Evolutionary conservation across 495 filamentous ascomycete genomes (phyloP).

Genomic region (Rhypophila decipiens): DNA sequence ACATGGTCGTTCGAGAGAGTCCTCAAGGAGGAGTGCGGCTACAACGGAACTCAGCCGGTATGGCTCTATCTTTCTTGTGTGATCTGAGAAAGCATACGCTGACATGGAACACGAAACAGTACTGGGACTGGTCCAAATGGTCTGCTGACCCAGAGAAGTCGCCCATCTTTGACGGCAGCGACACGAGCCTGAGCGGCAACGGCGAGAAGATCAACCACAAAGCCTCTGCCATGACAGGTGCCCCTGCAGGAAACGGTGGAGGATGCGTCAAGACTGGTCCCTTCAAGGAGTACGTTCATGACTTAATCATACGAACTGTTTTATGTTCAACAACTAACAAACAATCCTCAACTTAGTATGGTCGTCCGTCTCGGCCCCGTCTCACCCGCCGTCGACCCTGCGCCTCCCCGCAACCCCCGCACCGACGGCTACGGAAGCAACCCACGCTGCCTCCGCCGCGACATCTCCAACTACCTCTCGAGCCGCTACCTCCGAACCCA

Average conservation of each 20-base stretch:
- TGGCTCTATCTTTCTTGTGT: neutral
- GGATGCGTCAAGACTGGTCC: constrained; percentile 60
- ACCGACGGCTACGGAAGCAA: constrained; percentile 40
- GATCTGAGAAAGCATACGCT: neutral
- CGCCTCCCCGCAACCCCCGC: constrained; percentile 28
- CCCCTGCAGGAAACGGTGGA: constrained; percentile 55
- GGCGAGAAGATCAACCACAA: constrained; percentile 38
- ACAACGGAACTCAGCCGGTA: constrained; percentile 43
- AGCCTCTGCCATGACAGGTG: constrained; percentile 19
- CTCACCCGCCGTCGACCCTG: constrained; percentile 27
- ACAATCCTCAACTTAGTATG: constrained; percentile 20
- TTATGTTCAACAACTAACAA: neutral
- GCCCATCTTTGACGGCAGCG: constrained; percentile 59
- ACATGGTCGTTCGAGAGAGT: constrained; percentile 57
- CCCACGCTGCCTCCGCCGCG: constrained; percentile 60
- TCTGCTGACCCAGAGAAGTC: constrained; percentile 46
- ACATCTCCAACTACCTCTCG: constrained; percentile 49
- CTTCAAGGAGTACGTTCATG: constrained; percentile 41
- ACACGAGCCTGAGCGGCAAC: constrained; percentile 56
- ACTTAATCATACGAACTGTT: neutral
- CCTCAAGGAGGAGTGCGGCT: constrained; percentile 62
- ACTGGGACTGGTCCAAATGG: constrained; percentile 61
- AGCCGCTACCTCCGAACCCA: constrained; percentile 41
- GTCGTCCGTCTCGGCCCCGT: constrained; percentile 49
- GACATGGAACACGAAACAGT: constrained; percentile 17